Conservation (phyloP, 768 basidiomycete genomes). For the Panellus pusillus region DNA sequence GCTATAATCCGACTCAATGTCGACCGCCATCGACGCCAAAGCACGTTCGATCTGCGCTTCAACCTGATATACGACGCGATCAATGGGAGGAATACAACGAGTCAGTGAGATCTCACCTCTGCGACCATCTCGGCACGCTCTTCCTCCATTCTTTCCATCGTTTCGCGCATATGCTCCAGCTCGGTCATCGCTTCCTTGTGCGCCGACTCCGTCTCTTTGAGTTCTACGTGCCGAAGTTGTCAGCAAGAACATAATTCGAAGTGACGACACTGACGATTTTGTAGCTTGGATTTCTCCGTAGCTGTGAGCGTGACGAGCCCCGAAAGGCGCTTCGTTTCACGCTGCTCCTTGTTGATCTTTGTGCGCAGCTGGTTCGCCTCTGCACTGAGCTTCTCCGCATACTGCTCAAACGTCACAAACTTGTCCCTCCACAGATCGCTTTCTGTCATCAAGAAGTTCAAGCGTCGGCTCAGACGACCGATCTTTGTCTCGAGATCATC, state of each 20-base stretch:
- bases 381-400: slow-evolving; percentile 85
- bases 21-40: slow-evolving; percentile 81
- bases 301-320: slow-evolving; percentile 76
- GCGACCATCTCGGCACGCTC: slow-evolving; percentile 89
- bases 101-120: slow-evolving; percentile 37
- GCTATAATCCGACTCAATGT: slow-evolving; percentile 74
- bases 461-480: slow-evolving; percentile 76
- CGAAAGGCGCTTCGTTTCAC: slow-evolving; percentile 83
- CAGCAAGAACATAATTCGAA: neutral
- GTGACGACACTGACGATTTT: slow-evolving; percentile 59
- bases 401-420: slow-evolving; percentile 91
- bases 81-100: neutral
- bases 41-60: slow-evolving; percentile 90
- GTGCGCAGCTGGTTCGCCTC: slow-evolving; percentile 83
- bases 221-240: slow-evolving; percentile 46
- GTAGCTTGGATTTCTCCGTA: slow-evolving; percentile 75
- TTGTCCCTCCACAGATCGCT: slow-evolving; percentile 90
- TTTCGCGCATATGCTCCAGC: slow-evolving; percentile 77
- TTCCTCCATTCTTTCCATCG: slow-evolving; percentile 85
- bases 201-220: slow-evolving; percentile 78
- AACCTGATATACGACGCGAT: slow-evolving; percentile 35
- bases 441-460: slow-evolving; percentile 92
- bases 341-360: slow-evolving; percentile 90
- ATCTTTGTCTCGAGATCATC: slow-evolving; percentile 95
- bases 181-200: slow-evolving; percentile 81